phyloP scores from a whole-genome alignment of 148 eudicot species.

The Nepenthes mirabilis region DNA sequence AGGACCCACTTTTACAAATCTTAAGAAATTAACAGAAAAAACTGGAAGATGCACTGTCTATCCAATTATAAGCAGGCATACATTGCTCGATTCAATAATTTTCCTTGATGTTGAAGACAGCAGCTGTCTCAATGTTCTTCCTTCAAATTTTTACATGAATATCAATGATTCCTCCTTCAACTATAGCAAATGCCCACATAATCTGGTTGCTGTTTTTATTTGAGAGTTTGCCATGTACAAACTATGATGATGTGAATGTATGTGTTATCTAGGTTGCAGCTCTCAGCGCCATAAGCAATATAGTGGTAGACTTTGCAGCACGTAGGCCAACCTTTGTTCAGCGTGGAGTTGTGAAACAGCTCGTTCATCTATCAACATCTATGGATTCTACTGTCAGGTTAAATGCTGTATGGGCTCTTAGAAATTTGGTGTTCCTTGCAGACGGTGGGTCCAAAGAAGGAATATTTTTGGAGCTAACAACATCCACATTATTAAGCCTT shows the following conservation, averaged over 20 bases:
- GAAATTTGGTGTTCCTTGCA: conserved; percentile 64
- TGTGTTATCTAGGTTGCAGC: conserved; percentile 66
- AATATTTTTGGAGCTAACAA: conserved; percentile 52
- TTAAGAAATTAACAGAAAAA: too few species aligned
- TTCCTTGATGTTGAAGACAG: too few species aligned
- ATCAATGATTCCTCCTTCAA: too few species aligned
- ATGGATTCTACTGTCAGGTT: conserved; percentile 70
- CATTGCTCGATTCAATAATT: too few species aligned
- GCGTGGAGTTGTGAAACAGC: conserved; percentile 71
- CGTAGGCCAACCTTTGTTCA: conserved; percentile 53
- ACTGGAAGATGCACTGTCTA: too few species aligned
- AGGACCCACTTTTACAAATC: too few species aligned
- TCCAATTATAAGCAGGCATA: too few species aligned
- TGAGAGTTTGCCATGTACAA: not conserved
- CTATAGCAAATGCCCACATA: too few species aligned
- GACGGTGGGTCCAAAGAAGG: conserved; percentile 53
- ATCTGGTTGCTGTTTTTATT: not conserved
- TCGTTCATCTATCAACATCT: conserved; percentile 77
- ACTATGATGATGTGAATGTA: not conserved
- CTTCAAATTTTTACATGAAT: too few species aligned
- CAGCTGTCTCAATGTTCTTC: too few species aligned
- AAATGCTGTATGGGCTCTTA: conserved; percentile 72
- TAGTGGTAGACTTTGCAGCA: conserved; percentile 65
- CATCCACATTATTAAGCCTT: conserved; percentile 60
- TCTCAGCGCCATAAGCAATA: conserved; percentile 66